Evolutionary conservation across 163 green algal species (phyloP).

Genomic region (Scenedesmus sp.): DNA sequence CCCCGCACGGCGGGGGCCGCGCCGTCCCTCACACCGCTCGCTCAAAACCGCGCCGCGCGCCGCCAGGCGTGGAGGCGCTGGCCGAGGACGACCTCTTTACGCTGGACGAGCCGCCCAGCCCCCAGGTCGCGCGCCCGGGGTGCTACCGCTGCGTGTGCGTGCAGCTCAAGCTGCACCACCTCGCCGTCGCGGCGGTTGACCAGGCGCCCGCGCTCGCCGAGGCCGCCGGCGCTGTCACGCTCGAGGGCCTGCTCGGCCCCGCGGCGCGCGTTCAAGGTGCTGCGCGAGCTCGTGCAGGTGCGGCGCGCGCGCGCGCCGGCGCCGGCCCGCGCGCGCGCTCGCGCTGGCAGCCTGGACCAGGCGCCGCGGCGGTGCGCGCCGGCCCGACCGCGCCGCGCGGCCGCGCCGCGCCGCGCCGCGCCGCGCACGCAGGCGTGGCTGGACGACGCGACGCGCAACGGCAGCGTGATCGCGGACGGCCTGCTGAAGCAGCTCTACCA

Average conservation of each 20-base stretch:
- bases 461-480: constrained; percentile 72
- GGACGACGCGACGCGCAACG: constrained; percentile 59
- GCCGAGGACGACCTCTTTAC: constrained; percentile 38
- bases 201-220: constrained; percentile 75
- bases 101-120: constrained; percentile 22
- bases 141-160: constrained; percentile 89
- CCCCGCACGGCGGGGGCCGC: neutral
- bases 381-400: too few species aligned
- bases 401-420: too few species aligned
- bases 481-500: constrained; percentile 84
- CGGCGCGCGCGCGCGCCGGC: neutral
- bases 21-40: too few species aligned
- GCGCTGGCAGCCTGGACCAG: too few species aligned
- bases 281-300: constrained; percentile 73
- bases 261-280: constrained; percentile 73
- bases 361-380: too few species aligned
- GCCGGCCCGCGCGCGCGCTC: too few species aligned
- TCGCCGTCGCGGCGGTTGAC: constrained; percentile 86
- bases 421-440: constrained; percentile 73
- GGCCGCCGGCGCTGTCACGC: constrained; percentile 62
- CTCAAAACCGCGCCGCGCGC: too few species aligned
- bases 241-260: constrained; percentile 50
- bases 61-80: constrained; percentile 38
- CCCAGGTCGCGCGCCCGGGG: constrained; percentile 72
- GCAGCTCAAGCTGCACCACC: constrained; percentile 83